These are phyloP conservation scores for Avena sativa DNA, from an alignment of 176 grass and related monocot genomes.

Conservation along the genomic window DNA sequence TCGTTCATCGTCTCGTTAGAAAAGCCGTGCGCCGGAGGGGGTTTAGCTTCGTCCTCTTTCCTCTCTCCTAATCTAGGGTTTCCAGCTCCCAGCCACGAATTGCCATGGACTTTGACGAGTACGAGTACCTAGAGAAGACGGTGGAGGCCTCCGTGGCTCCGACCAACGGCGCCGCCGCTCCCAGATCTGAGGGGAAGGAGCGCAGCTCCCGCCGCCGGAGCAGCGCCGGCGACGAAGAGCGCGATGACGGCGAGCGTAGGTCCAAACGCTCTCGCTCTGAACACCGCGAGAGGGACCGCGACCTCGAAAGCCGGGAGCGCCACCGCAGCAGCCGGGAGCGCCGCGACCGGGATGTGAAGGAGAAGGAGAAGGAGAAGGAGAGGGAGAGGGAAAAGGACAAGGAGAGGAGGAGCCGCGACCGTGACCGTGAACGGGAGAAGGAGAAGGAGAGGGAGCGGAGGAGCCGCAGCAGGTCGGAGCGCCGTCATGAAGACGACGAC, in stretches of 20 bases:
- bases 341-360: constrained; percentile 48
- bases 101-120: constrained; percentile 87
- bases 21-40: not conserved
- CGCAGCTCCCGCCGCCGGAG: constrained; percentile 59
- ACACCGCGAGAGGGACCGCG: not conserved
- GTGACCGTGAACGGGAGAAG: constrained; percentile 36
- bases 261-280: constrained; percentile 74
- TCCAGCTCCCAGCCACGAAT: not conserved
- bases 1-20: not conserved
- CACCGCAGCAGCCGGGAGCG: constrained; percentile 47
- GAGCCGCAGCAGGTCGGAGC: constrained; percentile 81
- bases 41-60: constrained; percentile 24
- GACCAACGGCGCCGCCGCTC: constrained; percentile 52
- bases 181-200: constrained; percentile 57
- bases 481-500: constrained; percentile 59
- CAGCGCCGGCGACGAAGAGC: constrained; percentile 59
- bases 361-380: constrained; percentile 59
- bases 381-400: constrained; percentile 51
- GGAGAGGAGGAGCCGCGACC: constrained; percentile 51
- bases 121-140: constrained; percentile 95
- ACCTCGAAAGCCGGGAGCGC: constrained; percentile 52
- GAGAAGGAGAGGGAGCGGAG: constrained; percentile 62
- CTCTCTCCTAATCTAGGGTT: constrained; percentile 50
- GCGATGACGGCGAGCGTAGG: constrained; percentile 62
- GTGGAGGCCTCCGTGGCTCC: constrained; percentile 56